Evolutionary conservation across 345 rosid genomes (phyloP), one percentile per base, ranked within the genome.

Genomic region (Erodium maritimum): DNA sequence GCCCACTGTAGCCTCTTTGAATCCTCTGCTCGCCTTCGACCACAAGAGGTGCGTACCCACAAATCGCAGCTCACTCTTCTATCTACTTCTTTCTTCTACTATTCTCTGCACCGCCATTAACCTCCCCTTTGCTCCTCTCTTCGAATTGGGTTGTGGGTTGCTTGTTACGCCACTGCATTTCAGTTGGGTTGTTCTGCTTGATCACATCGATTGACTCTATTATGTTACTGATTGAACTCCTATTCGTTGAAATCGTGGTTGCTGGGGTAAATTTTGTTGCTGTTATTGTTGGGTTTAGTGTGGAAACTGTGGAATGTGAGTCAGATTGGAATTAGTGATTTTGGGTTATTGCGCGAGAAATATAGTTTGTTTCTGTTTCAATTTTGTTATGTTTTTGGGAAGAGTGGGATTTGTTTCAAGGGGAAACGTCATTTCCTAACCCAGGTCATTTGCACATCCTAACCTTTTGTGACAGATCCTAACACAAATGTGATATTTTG

Each of bases 21-120:
- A 69, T 33, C 79, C 82, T 45, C 75, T 80, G 68, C 54, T 77
- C 75, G 71, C 85, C 50, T 85, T 87, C 67, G 97, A 90, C 64
- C 79, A 83, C 75, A 90, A 90, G 84, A 79, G 97, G 97, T 90
- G 64, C 21, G 21, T 3, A 2, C 45, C 52, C 56, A 33, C 56
- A 23, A 24, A 34, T 25, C 21, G 8, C 20, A 20, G 21, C 10
- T 20, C 57, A 21, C 57, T 55, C 50, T 42, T 29, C 8, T 29
- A 3, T n/a, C n/a, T n/a, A n/a, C n/a, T n/a, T n/a, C n/a, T 29
- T 29, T 10, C 48, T 42, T 3, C 48, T 42, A 10, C 14, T 12
- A 42, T 16, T 42, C 48, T 42, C 48, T 42, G 48, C 48, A 42
- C 48, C 48, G 48, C 48, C 48, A 42, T 14, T 42, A 10, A 10